Evolutionary conservation across 2,329 filamentous ascomycete genomes (phyloP).

Genomic region (Phyllosticta citriasiana): DNA sequence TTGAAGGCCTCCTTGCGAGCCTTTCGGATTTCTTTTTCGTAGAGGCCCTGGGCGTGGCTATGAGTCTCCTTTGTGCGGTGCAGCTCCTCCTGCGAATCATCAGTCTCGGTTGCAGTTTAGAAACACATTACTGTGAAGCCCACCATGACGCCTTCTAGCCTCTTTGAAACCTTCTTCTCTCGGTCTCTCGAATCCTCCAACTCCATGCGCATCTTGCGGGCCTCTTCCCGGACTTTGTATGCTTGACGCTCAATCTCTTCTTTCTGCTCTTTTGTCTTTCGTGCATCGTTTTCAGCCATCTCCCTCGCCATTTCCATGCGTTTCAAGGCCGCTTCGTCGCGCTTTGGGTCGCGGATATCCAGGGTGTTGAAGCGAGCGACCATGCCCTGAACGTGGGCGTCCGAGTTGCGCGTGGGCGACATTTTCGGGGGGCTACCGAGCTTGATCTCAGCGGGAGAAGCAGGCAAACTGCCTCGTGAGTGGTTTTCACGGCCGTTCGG

Average conservation of each 20-base stretch:
- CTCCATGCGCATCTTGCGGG: constrained; percentile 44
- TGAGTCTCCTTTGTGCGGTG: constrained; percentile 60
- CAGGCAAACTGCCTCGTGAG: constrained; percentile 24
- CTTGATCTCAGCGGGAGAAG: constrained; percentile 24
- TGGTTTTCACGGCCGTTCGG: constrained; percentile 24
- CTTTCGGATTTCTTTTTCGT: constrained; percentile 64
- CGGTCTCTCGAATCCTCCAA: constrained; percentile 56
- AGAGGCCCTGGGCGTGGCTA: constrained; percentile 35
- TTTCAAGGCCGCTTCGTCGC: constrained; percentile 34
- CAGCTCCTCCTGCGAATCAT: constrained; percentile 53
- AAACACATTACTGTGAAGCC: constrained; percentile 17
- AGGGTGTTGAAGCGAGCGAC: constrained; percentile 66
- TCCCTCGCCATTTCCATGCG: constrained; percentile 33
- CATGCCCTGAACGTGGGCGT: constrained; percentile 32
- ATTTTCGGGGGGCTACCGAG: constrained; percentile 14
- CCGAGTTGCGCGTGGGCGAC: constrained; percentile 25
- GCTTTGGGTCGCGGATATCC: constrained; percentile 41
- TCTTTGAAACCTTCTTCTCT: constrained; percentile 56
- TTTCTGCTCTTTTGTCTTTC: constrained; percentile 44
- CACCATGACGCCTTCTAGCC: constrained; percentile 61
- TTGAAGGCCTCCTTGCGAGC: constrained; percentile 66
- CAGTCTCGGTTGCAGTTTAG: neutral
- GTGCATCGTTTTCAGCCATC: constrained; percentile 23
- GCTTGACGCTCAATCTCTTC: constrained; percentile 65
- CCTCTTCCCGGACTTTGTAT: constrained; percentile 53